Evolutionary conservation across 495 filamentous ascomycete species (phyloP), one percentile per base, ranked within the genome.

Genomic region (Daldinia bambusicola): DNA sequence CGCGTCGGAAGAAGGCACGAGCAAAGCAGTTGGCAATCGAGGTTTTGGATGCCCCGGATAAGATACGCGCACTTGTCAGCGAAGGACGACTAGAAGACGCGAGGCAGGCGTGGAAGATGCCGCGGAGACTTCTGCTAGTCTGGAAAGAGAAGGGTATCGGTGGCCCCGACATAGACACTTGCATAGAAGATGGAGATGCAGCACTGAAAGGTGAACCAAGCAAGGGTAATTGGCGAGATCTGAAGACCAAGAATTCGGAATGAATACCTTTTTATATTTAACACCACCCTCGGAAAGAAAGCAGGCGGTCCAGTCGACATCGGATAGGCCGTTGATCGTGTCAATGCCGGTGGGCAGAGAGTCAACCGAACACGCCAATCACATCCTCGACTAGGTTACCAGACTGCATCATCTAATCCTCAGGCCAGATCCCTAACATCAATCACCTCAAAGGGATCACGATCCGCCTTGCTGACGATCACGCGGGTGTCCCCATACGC

Each of bases 391-490:
- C 50, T 16, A 51, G 14, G 20, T 16, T 22, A 43, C 18, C 41
- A 16, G 22, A 50, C 18, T 41, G 36, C 7, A n/a, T 13, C 6
- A 13, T 45, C n/a, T 5, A 22, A 53, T 37, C 30, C 51, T 59
- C 56, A 72, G 38, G 63, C 70, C 16, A 76, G 60, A 16, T 58
- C 55, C 48, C 66, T 61, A 26, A 80, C 78, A 56, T 79, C 78
- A 68, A 84, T 79, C 20, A 86, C 82, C 74, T 83, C 79, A 72
- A 80, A 88, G 4, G 85, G 85, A 74, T 99, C 95, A 37, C 86
- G 84, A 81, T 99, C 95, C 58, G 80, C 83, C 75, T 90, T 85
- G 76, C 93, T 97, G 52, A 95, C 88, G 68, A 89, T 74, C 41
- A 98, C 89, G 58, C 87, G 82, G 16, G 90, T 81, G 65, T 82